Percentiles rank a stretch among this genome's conserved stretches.
phyloP scores from a whole-genome alignment of 2,329 filamentous ascomycete genomes.

The Xylaria hypoxylon region DNA sequence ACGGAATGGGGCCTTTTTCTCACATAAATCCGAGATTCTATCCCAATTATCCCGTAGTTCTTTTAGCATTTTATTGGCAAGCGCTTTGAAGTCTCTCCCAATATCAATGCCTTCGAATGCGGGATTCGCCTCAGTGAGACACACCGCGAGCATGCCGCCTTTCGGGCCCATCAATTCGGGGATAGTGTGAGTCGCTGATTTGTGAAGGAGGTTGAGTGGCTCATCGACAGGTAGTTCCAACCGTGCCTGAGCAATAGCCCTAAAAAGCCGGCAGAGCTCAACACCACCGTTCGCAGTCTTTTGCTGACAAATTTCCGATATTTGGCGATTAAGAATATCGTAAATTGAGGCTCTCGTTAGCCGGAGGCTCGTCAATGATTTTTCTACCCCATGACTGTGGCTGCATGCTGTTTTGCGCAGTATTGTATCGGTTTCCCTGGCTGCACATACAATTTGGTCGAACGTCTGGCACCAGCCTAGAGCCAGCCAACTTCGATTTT shows the following conservation, averaged over 20 bases:
- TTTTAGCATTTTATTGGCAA: not conserved
- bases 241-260: not conserved
- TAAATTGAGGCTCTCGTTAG: too few relatives aligned
- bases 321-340: not conserved
- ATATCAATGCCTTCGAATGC: too few relatives aligned
- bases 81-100: too few relatives aligned
- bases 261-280: not conserved
- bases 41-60: not conserved
- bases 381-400: not conserved
- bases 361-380: not conserved
- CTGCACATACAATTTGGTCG: not conserved
- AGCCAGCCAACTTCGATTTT: conserved; percentile 1
- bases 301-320: not conserved
- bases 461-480: conserved; percentile 4
- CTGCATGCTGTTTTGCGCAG: not conserved
- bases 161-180: too few relatives aligned
- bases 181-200: not conserved
- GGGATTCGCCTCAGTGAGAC: not conserved
- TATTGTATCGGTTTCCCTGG: not conserved
- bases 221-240: too few relatives aligned
- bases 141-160: not conserved
- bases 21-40: not conserved
- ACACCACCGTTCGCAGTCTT: not conserved
- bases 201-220: too few relatives aligned
- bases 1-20: not conserved